Percentiles rank a stretch among this genome's conserved stretches.
Evolutionary conservation across 169 alveolate genomes (phyloP).

Genomic region (Eimeria maxima): DNA sequence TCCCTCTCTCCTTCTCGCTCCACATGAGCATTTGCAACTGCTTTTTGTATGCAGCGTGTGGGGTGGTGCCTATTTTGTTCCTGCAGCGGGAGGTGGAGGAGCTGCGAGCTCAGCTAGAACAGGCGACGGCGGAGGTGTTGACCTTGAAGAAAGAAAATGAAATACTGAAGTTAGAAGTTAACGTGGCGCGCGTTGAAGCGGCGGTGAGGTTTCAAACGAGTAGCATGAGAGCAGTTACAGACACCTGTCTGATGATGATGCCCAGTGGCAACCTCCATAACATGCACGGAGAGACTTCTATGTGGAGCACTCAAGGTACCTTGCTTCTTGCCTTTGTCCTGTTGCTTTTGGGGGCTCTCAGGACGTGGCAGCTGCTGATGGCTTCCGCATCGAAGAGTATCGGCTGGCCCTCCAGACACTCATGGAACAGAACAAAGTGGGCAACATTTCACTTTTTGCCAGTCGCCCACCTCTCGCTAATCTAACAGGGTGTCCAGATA

Average conservation of each 20-base stretch:
- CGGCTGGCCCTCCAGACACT: neutral
- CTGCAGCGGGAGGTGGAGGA: conserved; percentile 65
- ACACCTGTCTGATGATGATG: neutral
- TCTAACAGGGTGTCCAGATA: neutral
- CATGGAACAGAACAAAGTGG: conserved; percentile 40
- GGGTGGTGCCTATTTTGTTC: neutral
- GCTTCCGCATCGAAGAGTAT: conserved; percentile 64
- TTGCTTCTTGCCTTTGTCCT: neutral
- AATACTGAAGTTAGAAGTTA: conserved; percentile 64
- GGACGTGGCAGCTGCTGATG: conserved; percentile 67
- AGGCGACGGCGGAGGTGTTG: neutral
- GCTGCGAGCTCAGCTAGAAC: conserved; percentile 42
- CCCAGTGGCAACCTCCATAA: neutral
- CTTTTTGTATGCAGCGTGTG: too few relatives aligned
- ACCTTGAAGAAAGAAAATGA: neutral
- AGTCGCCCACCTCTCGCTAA: neutral
- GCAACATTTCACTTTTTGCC: neutral
- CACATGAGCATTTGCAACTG: neutral
- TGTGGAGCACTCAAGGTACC: neutral
- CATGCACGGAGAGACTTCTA: neutral
- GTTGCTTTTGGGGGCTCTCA: neutral
- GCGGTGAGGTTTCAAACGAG: conserved; percentile 35
- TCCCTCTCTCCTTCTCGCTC: neutral
- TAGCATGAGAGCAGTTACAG: neutral
- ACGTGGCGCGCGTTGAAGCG: conserved; percentile 67